Conservation (phyloP, 805 yeast genomes). For the Saturnispora serradocipensis region DNA sequence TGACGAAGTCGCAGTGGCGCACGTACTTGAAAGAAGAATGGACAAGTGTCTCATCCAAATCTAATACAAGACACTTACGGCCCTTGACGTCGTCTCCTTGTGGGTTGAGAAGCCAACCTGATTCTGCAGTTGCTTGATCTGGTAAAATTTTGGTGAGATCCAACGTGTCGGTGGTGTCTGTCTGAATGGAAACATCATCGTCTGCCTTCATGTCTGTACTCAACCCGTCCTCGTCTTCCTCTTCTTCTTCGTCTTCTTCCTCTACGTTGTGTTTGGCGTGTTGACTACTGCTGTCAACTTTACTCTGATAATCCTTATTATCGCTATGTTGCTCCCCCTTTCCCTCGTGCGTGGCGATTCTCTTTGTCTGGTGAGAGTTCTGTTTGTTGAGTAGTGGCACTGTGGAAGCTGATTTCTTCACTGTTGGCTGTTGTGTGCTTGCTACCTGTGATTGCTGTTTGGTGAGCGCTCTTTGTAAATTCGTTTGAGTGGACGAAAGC, state of each 20-base stretch:
- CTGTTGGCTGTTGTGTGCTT: slow-evolving; percentile 1
- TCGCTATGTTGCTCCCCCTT: background rate
- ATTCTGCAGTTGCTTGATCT: slow-evolving; percentile 58
- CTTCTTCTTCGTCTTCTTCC: background rate
- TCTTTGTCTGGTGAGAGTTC: background rate
- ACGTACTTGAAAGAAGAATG: slow-evolving; percentile 91
- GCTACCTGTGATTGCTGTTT: slow-evolving; percentile 14
- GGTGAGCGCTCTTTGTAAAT: slow-evolving; percentile 27
- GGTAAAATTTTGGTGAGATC: slow-evolving; percentile 61
- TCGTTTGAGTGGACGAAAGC: slow-evolving; percentile 26
- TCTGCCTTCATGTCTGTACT: slow-evolving; percentile 11
- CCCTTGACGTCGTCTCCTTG: slow-evolving; percentile 40
- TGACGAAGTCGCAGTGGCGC: slow-evolving; percentile 89
- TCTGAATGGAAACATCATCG: slow-evolving; percentile 25
- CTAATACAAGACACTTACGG: slow-evolving; percentile 82
- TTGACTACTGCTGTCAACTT: background rate
- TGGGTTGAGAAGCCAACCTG: slow-evolving; percentile 58
- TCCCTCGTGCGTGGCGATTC: background rate
- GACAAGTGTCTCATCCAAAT: slow-evolving; percentile 91
- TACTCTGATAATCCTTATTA: background rate
- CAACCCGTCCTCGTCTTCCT: background rate
- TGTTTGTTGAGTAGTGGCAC: background rate
- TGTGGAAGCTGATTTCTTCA: background rate
- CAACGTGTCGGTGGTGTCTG: slow-evolving; percentile 31
- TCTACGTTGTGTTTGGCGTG: background rate